phyloP scores from a whole-genome alignment of 495 filamentous ascomycete genomes.

The Hypoxylon crocopeplum region DNA sequence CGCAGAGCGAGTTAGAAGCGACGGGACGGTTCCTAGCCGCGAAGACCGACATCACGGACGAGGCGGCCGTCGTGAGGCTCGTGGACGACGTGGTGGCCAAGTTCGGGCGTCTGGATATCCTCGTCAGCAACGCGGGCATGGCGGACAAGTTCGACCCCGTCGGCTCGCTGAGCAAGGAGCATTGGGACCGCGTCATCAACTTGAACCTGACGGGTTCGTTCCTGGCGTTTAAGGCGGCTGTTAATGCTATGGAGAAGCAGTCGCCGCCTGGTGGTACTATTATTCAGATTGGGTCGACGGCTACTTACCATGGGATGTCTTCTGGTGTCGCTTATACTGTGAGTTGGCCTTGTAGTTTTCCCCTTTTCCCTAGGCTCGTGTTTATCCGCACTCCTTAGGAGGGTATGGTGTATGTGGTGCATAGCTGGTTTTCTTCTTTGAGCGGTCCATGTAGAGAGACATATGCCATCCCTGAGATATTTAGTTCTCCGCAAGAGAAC shows the following conservation, averaged over 20 bases:
- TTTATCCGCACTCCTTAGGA: background rate
- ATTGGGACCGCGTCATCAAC: constrained; percentile 65
- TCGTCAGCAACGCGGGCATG: constrained; percentile 61
- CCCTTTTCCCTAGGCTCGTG: background rate
- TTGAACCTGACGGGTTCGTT: constrained; percentile 68
- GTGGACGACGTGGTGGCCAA: constrained; percentile 41
- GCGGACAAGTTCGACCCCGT: constrained; percentile 63
- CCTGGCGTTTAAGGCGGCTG: constrained; percentile 58
- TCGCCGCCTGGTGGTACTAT: constrained; percentile 45
- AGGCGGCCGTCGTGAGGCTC: constrained; percentile 44
- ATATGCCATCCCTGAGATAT: too few relatives aligned
- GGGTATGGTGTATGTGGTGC: too few relatives aligned
- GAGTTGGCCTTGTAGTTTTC: constrained; percentile 19
- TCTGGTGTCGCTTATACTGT: constrained; percentile 63
- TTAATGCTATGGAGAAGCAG: constrained; percentile 44
- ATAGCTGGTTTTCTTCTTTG: too few relatives aligned
- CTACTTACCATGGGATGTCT: constrained; percentile 40
- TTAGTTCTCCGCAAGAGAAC: too few relatives aligned
- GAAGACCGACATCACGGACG: constrained; percentile 47
- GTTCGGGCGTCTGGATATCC: constrained; percentile 54
- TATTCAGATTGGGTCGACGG: constrained; percentile 57
- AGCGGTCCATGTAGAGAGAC: too few relatives aligned
- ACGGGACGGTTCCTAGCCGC: constrained; percentile 38
- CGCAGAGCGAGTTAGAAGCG: constrained; percentile 37
- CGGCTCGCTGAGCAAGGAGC: constrained; percentile 54